Conservation (phyloP, 441 rosid species). For the Brassica hybrid region DNA sequence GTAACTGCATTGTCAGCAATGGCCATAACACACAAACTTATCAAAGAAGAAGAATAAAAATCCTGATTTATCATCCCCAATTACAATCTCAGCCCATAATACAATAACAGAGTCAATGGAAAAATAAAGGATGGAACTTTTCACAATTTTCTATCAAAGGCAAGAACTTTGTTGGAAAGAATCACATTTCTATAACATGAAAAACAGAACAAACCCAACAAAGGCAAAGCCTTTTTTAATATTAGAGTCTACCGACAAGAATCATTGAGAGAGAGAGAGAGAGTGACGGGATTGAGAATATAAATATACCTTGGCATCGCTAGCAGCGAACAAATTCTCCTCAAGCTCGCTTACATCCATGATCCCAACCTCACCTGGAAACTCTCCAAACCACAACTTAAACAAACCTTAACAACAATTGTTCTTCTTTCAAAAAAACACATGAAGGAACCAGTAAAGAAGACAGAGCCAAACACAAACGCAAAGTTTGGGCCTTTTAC, state of each 20-base stretch:
- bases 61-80: neutral
- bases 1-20: slow-evolving; percentile 61
- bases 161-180: neutral
- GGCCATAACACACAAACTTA: slow-evolving; percentile 18
- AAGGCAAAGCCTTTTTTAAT: neutral
- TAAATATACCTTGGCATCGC: slow-evolving; percentile 94
- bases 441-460: too few species aligned
- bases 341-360: slow-evolving; percentile 90
- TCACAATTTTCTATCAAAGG: neutral
- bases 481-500: neutral
- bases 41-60: slow-evolving; percentile 1
- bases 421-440: too few species aligned
- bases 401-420: neutral
- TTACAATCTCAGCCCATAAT: neutral
- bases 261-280: neutral
- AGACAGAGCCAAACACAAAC: neutral
- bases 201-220: neutral
- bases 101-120: neutral
- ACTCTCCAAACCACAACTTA: neutral
- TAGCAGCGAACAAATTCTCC: slow-evolving; percentile 87
- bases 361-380: slow-evolving; percentile 43
- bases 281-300: neutral
- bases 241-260: neutral
- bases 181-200: neutral
- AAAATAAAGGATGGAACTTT: neutral